A percentile compares a stretch with the other conserved stretches of the same genome.
Conservation (phyloP, 352 stramenopile species). For the Phytophthora pluvialis region DNA sequence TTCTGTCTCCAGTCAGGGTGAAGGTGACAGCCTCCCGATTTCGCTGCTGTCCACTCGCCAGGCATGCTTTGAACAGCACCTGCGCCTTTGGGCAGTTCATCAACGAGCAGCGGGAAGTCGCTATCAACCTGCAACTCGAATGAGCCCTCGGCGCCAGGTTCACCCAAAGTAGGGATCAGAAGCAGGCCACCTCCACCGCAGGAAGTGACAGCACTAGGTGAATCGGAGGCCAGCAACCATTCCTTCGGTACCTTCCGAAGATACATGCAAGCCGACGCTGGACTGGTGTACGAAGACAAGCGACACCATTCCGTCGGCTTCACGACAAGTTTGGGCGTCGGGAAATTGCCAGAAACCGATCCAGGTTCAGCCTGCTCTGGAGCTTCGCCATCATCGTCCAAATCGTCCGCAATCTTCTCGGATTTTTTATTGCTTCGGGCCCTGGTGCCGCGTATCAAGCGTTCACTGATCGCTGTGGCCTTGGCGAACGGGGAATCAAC, state of each 20-base stretch:
- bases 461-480: slow-evolving; percentile 30
- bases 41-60: slow-evolving; percentile 77
- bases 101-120: slow-evolving; percentile 71
- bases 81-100: slow-evolving; percentile 59
- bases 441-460: slow-evolving; percentile 33
- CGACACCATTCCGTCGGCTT: slow-evolving; percentile 82
- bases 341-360: slow-evolving; percentile 30
- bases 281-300: slow-evolving; percentile 63
- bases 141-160: slow-evolving; percentile 66
- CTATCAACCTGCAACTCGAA: slow-evolving; percentile 91
- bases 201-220: slow-evolving; percentile 25
- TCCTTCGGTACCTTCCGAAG: slow-evolving; percentile 71
- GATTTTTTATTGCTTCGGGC: slow-evolving; percentile 10
- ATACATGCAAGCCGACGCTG: slow-evolving; percentile 62
- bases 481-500: slow-evolving; percentile 57
- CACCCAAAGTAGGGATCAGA: slow-evolving; percentile 79
- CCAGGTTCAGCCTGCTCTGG: slow-evolving; percentile 12
- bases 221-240: slow-evolving; percentile 48
- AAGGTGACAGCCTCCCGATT: slow-evolving; percentile 77
- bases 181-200: slow-evolving; percentile 57
- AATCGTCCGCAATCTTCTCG: slow-evolving; percentile 21
- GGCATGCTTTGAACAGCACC: slow-evolving; percentile 77
- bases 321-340: slow-evolving; percentile 67
- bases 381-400: slow-evolving; percentile 31
- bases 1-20: slow-evolving; percentile 90